phyloP scores from a whole-genome alignment of 495 filamentous ascomycete genomes.

The Podospora anserina region DNA sequence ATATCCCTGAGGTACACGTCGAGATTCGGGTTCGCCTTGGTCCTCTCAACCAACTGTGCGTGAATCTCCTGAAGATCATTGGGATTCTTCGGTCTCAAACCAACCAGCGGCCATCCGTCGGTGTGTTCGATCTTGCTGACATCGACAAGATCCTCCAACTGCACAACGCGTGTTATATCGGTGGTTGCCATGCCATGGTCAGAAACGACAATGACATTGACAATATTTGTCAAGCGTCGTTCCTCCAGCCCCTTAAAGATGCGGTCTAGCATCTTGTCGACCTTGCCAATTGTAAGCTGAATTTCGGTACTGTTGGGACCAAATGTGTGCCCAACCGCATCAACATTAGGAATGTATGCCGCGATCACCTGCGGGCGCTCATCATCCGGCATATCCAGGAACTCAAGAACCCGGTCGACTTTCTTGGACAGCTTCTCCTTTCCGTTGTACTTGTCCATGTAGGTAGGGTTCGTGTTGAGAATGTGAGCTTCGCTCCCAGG shows the following conservation, averaged over 20 bases:
- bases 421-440: constrained; percentile 71
- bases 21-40: constrained; percentile 59
- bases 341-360: constrained; percentile 90
- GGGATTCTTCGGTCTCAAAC: constrained; percentile 69
- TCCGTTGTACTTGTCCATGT: constrained; percentile 79
- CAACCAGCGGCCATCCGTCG: constrained; percentile 93
- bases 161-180: constrained; percentile 73
- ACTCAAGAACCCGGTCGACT: constrained; percentile 68
- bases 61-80: constrained; percentile 58
- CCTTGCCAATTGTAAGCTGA: constrained; percentile 62
- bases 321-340: constrained; percentile 77
- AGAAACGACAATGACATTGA: constrained; percentile 96
- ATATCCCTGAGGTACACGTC: constrained; percentile 78
- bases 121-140: constrained; percentile 69
- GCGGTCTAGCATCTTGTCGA: constrained; percentile 73
- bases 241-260: constrained; percentile 73
- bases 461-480: constrained; percentile 62
- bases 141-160: constrained; percentile 89
- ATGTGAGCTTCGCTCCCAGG: constrained; percentile 87
- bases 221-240: constrained; percentile 80
- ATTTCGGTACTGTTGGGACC: constrained; percentile 96
- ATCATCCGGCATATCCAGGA: constrained; percentile 75
- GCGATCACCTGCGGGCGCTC: constrained; percentile 86
- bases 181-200: constrained; percentile 99
- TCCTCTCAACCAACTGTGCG: constrained; percentile 47